These are phyloP conservation scores for Chaetomiaceae sp. DNA, from an alignment of 2,329 filamentous ascomycete genomes.

Conservation along the genomic window DNA sequence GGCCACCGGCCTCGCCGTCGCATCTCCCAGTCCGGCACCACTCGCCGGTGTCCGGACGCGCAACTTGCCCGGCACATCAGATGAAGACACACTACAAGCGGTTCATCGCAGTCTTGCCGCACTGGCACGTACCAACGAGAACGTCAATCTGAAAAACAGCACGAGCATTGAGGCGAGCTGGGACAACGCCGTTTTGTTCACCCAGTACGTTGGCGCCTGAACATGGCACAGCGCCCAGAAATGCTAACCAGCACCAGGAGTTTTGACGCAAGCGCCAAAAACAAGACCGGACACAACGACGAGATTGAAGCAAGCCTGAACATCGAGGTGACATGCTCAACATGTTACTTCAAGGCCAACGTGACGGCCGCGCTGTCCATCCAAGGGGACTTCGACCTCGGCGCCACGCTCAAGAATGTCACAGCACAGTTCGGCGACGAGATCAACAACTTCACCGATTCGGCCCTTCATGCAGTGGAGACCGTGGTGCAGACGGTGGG, in stretches of 20 bases:
- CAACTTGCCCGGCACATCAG: conserved; percentile 18
- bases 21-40: conserved; percentile 1
- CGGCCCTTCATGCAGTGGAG: neutral
- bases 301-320: conserved; percentile 20
- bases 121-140: conserved; percentile 17
- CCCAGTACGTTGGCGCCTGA: conserved; percentile 1
- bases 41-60: conserved; percentile 21
- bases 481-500: neutral
- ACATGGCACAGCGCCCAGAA: too few species aligned
- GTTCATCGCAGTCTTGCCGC: conserved; percentile 22
- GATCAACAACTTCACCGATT: conserved; percentile 30
- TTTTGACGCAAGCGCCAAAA: neutral
- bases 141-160: conserved; percentile 26
- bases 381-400: conserved; percentile 36
- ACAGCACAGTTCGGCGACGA: conserved; percentile 29
- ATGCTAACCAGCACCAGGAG: neutral
- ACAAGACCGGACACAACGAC: conserved; percentile 11
- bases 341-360: conserved; percentile 45
- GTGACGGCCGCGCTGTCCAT: conserved; percentile 39
- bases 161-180: conserved; percentile 35
- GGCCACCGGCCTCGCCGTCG: conserved; percentile 8
- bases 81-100: conserved; percentile 20
- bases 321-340: conserved; percentile 40
- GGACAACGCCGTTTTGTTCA: conserved; percentile 34
- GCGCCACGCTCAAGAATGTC: conserved; percentile 29